Evolutionary conservation across 2,329 filamentous ascomycete species (phyloP).

Genomic region (Hortaea sp.): DNA sequence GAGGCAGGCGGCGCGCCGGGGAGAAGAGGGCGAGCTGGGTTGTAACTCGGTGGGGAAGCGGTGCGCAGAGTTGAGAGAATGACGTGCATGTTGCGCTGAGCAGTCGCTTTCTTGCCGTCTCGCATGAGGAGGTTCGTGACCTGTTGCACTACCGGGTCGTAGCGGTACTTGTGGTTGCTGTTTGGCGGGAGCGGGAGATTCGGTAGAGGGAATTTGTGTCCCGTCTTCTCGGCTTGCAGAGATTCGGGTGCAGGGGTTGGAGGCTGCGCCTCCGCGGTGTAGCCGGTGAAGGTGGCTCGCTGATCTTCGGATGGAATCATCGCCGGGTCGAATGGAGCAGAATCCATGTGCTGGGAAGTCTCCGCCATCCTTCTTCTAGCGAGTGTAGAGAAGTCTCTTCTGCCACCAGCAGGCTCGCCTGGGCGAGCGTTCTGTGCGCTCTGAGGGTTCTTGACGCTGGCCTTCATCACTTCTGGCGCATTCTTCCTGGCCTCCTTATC

Average conservation of each 20-base stretch:
- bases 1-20: constrained; percentile 64
- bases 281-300: constrained; percentile 12
- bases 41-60: constrained; percentile 65
- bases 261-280: constrained; percentile 4
- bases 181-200: constrained; percentile 53
- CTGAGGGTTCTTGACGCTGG: constrained; percentile 38
- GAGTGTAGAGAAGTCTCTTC: constrained; percentile 49
- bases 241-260: background rate
- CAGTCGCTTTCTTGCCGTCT: constrained; percentile 79
- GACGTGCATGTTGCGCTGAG: constrained; percentile 83
- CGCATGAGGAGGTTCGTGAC: constrained; percentile 85
- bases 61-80: constrained; percentile 79
- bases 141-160: constrained; percentile 76
- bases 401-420: constrained; percentile 15
- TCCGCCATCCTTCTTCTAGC: constrained; percentile 26
- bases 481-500: constrained; percentile 53
- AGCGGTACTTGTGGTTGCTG: constrained; percentile 64
- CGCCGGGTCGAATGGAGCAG: constrained; percentile 13
- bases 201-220: constrained; percentile 72
- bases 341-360: constrained; percentile 1
- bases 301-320: constrained; percentile 19
- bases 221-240: constrained; percentile 28
- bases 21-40: constrained; percentile 59
- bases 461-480: constrained; percentile 57
- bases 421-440: constrained; percentile 18